Evolutionary conservation across 2,329 filamentous ascomycete species (phyloP).

Genomic region (Aureobasidium leucospermi): DNA sequence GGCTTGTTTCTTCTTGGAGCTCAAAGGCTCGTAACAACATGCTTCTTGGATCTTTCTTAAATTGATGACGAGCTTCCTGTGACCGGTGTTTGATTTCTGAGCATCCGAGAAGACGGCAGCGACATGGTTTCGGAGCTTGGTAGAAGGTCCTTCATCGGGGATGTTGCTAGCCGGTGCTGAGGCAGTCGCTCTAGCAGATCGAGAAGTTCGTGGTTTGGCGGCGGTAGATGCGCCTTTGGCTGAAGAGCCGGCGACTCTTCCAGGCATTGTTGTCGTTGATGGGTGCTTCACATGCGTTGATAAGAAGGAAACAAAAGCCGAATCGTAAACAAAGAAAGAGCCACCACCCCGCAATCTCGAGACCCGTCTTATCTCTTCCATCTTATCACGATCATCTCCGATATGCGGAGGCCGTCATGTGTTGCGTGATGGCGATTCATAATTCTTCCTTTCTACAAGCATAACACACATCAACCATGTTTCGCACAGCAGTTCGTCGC

Average conservation of each 20-base stretch:
- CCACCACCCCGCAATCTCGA: neutral
- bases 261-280: conserved; percentile 23
- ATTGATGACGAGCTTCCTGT: conserved; percentile 81
- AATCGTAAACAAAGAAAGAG: conserved; percentile 12
- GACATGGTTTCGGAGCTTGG: conserved; percentile 64
- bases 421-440: neutral
- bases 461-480: conserved; percentile 44
- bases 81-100: conserved; percentile 81
- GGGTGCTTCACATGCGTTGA: neutral
- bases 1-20: conserved; percentile 43
- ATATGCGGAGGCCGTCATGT: neutral
- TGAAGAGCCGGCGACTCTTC: conserved; percentile 21
- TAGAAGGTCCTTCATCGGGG: conserved; percentile 66
- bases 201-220: conserved; percentile 17
- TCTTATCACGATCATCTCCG: conserved; percentile 10
- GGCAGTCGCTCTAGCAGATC: conserved; percentile 18
- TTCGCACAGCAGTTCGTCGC: conserved; percentile 59
- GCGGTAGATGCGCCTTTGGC: neutral
- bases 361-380: conserved; percentile 3
- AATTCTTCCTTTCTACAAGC: neutral
- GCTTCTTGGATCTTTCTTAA: conserved; percentile 85
- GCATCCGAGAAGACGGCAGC: conserved; percentile 54
- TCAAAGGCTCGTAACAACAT: conserved; percentile 54
- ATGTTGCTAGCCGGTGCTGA: conserved; percentile 35
- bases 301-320: neutral